Evolutionary conservation across 768 basidiomycete genomes (phyloP).

Genomic region (Scleroderma bovista): DNA sequence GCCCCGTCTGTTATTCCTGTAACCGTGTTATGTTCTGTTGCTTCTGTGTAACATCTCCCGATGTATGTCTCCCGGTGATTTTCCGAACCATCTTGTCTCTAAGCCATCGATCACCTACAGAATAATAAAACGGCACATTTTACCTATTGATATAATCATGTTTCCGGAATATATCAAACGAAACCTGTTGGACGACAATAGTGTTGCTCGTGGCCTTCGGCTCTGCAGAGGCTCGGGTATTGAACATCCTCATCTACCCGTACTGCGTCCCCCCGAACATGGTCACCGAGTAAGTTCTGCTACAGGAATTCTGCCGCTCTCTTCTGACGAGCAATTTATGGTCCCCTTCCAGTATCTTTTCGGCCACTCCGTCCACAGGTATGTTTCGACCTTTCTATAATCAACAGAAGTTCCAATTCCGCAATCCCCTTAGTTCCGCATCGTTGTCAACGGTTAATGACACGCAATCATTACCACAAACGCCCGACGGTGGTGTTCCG

Average conservation of each 20-base stretch:
- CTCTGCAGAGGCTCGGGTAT: background rate
- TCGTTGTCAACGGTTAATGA: constrained; percentile 14
- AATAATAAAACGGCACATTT: no score
- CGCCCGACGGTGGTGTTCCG: constrained; percentile 15
- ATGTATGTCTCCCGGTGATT: background rate
- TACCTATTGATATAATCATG: background rate
- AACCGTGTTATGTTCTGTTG: background rate
- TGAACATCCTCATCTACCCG: background rate
- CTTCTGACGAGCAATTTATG: background rate
- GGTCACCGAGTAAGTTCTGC: background rate
- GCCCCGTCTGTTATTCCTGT: background rate
- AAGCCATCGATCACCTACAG: no score
- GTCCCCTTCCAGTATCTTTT: background rate
- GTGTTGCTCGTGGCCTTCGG: background rate
- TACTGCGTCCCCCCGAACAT: background rate
- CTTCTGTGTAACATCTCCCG: background rate
- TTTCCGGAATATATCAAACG: background rate
- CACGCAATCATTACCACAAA: constrained; percentile 12
- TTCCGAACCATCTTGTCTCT: background rate
- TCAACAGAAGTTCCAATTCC: background rate
- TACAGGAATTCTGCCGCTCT: background rate
- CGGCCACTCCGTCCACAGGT: constrained; percentile 23
- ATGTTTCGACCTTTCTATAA: background rate
- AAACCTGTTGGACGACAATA: background rate
- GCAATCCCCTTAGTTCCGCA: background rate